Conservation (phyloP, 208 protist genomes). For the Vickermania ingenoplastis region DNA sequence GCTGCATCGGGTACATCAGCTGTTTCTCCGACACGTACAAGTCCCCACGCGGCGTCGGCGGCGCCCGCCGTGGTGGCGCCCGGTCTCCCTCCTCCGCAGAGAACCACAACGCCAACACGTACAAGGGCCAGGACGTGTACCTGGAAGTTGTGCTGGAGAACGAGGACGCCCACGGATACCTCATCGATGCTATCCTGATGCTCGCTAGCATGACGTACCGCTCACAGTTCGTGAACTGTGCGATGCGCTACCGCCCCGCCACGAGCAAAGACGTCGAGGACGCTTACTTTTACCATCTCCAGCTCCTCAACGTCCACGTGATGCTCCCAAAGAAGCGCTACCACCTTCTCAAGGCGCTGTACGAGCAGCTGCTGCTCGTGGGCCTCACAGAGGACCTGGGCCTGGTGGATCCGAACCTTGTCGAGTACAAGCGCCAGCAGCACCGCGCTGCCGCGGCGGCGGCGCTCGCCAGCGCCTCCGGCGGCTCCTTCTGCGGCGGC, state of each 20-base stretch:
- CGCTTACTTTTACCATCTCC: conserved; percentile 61
- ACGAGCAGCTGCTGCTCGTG: conserved; percentile 60
- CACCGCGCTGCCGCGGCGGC: background rate
- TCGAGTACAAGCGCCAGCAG: background rate
- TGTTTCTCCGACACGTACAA: conserved; percentile 22
- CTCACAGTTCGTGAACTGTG: conserved; percentile 73
- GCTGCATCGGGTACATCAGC: conserved; percentile 53
- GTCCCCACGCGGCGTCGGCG: background rate
- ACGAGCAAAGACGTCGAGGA: conserved; percentile 47
- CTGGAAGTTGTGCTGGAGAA: conserved; percentile 67
- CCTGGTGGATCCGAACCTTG: conserved; percentile 2
- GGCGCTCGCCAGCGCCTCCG: background rate
- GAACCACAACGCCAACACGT: background rate
- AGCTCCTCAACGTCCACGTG: conserved; percentile 60
- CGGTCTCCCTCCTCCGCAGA: background rate
- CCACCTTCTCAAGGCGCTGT: conserved; percentile 42
- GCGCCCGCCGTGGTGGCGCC: background rate
- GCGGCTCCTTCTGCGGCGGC: background rate
- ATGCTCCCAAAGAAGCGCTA: conserved; percentile 37
- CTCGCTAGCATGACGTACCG: conserved; percentile 73
- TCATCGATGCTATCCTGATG: conserved; percentile 61
- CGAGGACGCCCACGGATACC: conserved; percentile 28
- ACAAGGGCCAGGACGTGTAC: conserved; percentile 35
- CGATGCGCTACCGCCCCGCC: conserved; percentile 48
- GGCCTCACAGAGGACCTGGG: conserved; percentile 62